Evolutionary conservation across 129 eudicot genomes (phyloP).

Genomic region (Escallonia rubra): DNA sequence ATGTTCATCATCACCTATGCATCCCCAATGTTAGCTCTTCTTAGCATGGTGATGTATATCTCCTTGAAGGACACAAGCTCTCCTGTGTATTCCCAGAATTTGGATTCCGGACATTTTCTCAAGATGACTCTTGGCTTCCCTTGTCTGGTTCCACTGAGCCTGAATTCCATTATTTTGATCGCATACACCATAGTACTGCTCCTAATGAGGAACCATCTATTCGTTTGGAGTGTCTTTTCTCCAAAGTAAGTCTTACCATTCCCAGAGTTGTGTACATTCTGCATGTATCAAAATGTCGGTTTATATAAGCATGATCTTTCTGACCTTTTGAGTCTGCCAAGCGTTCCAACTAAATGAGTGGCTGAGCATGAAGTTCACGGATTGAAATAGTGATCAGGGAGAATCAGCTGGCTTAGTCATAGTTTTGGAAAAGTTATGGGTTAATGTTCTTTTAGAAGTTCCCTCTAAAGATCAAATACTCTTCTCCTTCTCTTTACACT

Average conservation of each 20-base stretch:
- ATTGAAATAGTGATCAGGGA: no score
- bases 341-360: no score
- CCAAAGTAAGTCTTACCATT: slow-evolving; percentile 69
- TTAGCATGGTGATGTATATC: slow-evolving; percentile 57
- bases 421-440: no score
- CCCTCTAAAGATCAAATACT: no score
- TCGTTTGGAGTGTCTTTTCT: slow-evolving; percentile 95
- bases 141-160: slow-evolving; percentile 74
- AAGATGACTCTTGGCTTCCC: slow-evolving; percentile 61
- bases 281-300: no score
- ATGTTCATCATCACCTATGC: slow-evolving; percentile 95
- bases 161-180: slow-evolving; percentile 70
- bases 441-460: no score
- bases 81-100: slow-evolving; percentile 12
- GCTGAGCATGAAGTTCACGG: no score
- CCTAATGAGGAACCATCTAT: slow-evolving; percentile 86
- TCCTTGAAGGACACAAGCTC: slow-evolving; percentile 37
- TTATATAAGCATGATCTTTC: no score
- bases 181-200: slow-evolving; percentile 79
- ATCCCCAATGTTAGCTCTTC: slow-evolving; percentile 76
- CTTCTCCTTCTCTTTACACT: no score
- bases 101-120: slow-evolving; percentile 45
- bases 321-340: no score
- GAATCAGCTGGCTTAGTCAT: no score
- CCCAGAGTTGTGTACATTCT: neutral